Conservation (phyloP, 441 rosid species). For the Isatis lusitanica region DNA sequence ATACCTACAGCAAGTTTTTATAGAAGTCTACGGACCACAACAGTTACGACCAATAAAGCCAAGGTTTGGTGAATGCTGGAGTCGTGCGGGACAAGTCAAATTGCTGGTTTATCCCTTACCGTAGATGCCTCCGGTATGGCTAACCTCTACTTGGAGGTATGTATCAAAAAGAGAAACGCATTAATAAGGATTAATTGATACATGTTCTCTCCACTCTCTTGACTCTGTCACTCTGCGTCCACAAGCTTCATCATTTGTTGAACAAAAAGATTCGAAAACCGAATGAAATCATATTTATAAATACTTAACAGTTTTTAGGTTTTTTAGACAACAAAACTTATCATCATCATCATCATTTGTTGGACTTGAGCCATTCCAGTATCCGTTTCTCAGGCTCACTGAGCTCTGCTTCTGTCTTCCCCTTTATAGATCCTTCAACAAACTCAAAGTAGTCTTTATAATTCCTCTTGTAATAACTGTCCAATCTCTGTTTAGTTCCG, state of each 20-base stretch:
- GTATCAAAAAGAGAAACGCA: too few relatives aligned
- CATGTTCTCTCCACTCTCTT: neutral
- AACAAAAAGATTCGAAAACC: neutral
- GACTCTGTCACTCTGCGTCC: neutral
- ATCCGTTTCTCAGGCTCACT: slow-evolving; percentile 74
- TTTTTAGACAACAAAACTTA: slow-evolving; percentile 10
- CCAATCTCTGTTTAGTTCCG: slow-evolving; percentile 55
- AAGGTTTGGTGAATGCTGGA: neutral
- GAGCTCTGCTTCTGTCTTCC: slow-evolving; percentile 62
- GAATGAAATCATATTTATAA: neutral
- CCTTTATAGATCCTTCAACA: slow-evolving; percentile 64
- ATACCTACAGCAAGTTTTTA: too few relatives aligned
- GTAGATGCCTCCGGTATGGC: too few relatives aligned
- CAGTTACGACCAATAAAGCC: neutral
- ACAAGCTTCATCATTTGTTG: slow-evolving; percentile 3
- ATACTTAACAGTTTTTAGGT: neutral
- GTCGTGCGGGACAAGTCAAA: neutral
- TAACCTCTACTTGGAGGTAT: too few relatives aligned
- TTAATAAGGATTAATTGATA: too few relatives aligned
- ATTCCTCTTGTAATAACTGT: slow-evolving; percentile 82
- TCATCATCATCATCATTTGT: slow-evolving; percentile 45
- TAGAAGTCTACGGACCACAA: too few relatives aligned
- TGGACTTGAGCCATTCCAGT: slow-evolving; percentile 72
- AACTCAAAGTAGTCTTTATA: slow-evolving; percentile 86
- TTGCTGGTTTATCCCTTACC: neutral